phyloP scores from a whole-genome alignment of 441 rosid species.

The Adansonia grandidieri region DNA sequence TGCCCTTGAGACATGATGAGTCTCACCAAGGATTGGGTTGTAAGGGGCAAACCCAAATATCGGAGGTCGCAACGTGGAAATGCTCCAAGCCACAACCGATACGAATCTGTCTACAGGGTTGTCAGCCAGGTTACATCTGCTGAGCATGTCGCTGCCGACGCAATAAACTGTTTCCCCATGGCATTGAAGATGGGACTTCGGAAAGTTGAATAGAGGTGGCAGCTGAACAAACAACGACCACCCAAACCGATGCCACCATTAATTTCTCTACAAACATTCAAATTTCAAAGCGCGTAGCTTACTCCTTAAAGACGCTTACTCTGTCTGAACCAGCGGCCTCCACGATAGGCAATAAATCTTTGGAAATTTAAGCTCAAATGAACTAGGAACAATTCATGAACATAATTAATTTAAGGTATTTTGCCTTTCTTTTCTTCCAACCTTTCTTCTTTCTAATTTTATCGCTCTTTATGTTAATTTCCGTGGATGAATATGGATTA shows the following conservation, averaged over 20 bases:
- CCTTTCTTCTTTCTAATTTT: too few species aligned
- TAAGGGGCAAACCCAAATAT: conserved; percentile 80
- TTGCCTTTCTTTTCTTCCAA: too few species aligned
- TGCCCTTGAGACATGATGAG: conserved; percentile 77
- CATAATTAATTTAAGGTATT: too few species aligned
- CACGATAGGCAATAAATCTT: not conserved
- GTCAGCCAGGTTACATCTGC: conserved; percentile 47
- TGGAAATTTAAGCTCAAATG: not conserved
- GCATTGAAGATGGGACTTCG: conserved; percentile 87
- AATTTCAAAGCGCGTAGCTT: not conserved
- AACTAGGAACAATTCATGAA: too few species aligned
- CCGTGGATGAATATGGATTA: too few species aligned
- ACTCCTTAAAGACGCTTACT: not conserved
- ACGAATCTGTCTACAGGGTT: conserved; percentile 56
- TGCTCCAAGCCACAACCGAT: conserved; percentile 64
- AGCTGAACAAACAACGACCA: conserved; percentile 44
- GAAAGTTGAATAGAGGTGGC: conserved; percentile 73
- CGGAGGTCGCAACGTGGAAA: conserved; percentile 60
- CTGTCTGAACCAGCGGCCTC: not conserved
- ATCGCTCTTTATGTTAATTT: too few species aligned
- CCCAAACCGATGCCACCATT: not conserved
- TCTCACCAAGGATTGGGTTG: conserved; percentile 86
- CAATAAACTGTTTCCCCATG: conserved; percentile 70
- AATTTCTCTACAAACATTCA: not conserved
- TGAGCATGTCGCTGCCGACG: conserved; percentile 46